Percentiles rank a stretch among this genome's conserved stretches.
phyloP scores from a whole-genome alignment of 108 stramenopile species.

The Aureococcus anophagefferens region DNA sequence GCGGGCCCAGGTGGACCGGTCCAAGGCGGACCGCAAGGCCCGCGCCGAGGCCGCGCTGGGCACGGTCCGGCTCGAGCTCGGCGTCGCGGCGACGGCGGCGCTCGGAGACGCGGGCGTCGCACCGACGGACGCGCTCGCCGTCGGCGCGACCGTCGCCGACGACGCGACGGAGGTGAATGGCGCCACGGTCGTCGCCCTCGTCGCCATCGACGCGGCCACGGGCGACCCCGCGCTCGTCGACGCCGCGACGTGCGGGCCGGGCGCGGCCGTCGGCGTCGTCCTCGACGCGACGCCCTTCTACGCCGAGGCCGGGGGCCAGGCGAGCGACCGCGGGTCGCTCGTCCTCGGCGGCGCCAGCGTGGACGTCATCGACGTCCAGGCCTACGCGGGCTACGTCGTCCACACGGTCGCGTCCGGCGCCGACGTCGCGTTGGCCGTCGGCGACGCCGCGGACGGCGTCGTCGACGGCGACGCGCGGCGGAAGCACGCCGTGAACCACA shows the following conservation, averaged over 20 bases:
- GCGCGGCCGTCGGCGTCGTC: constrained; percentile 69
- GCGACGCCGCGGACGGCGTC: constrained; percentile 48
- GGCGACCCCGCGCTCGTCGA: constrained; percentile 8
- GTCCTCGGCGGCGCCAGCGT: constrained; percentile 8
- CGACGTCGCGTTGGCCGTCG: no score
- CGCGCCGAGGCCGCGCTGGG: constrained; percentile 40
- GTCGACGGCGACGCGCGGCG: constrained; percentile 87
- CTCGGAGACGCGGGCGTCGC: constrained; percentile 60
- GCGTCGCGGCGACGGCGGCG: constrained; percentile 87
- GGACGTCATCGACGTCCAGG: constrained; percentile 65
- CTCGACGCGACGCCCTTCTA: constrained; percentile 87
- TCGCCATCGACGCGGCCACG: constrained; percentile 1
- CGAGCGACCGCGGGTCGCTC: constrained; percentile 71
- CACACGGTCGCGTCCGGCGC: constrained; percentile 69
- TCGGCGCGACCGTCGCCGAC: constrained; percentile 75
- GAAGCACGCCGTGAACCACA: constrained; percentile 88
- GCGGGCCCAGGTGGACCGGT: constrained; percentile 71
- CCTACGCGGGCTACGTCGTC: constrained; percentile 75
- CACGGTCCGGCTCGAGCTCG: constrained; percentile 61
- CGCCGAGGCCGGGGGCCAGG: constrained; percentile 95
- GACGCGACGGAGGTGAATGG: constrained; percentile 56
- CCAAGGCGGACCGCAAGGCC: constrained; percentile 55
- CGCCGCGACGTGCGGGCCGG: background rate
- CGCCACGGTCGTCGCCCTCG: constrained; percentile 14
- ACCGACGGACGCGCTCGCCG: constrained; percentile 68